Evolutionary conservation across 2,329 filamentous ascomycete genomes (phyloP).

Genomic region (Metarhizium rileyi): DNA sequence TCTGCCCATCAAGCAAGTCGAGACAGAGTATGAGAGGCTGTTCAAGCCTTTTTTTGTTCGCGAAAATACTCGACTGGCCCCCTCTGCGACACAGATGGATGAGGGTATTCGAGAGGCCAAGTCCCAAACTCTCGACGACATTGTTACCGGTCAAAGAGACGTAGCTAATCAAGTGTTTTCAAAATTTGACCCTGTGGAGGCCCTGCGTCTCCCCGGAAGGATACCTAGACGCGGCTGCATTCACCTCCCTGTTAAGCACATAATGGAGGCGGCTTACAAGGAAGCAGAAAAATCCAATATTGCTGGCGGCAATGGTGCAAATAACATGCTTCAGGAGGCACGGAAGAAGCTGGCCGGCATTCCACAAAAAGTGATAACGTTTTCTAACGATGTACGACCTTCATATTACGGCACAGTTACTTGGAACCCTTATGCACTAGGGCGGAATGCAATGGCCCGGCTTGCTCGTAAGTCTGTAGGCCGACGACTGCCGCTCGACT

Average conservation of each 20-base stretch:
- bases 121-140: conserved; percentile 42
- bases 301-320: conserved; percentile 24
- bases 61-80: conserved; percentile 61
- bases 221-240: conserved; percentile 34
- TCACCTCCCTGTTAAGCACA: conserved; percentile 46
- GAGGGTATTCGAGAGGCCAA: conserved; percentile 43
- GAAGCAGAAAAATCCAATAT: conserved; percentile 31
- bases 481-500: conserved; percentile 55
- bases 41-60: conserved; percentile 80
- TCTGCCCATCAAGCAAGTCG: conserved; percentile 10
- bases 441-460: conserved; percentile 34
- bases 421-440: conserved; percentile 39
- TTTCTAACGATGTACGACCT: conserved; percentile 56
- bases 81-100: conserved; percentile 47
- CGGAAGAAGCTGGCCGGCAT: conserved; percentile 38
- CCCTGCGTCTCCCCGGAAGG: conserved; percentile 35
- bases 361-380: conserved; percentile 53
- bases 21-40: conserved; percentile 52
- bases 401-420: conserved; percentile 68
- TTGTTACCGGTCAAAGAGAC: conserved; percentile 36
- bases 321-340: conserved; percentile 23
- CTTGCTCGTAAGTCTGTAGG: conserved; percentile 45
- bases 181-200: conserved; percentile 34
- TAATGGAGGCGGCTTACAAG: conserved; percentile 47
- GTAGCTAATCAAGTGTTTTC: conserved; percentile 23